Base-by-base conservation (phyloP, 768 basidiomycete genomes). In the Cystoderma amianthinum region DNA sequence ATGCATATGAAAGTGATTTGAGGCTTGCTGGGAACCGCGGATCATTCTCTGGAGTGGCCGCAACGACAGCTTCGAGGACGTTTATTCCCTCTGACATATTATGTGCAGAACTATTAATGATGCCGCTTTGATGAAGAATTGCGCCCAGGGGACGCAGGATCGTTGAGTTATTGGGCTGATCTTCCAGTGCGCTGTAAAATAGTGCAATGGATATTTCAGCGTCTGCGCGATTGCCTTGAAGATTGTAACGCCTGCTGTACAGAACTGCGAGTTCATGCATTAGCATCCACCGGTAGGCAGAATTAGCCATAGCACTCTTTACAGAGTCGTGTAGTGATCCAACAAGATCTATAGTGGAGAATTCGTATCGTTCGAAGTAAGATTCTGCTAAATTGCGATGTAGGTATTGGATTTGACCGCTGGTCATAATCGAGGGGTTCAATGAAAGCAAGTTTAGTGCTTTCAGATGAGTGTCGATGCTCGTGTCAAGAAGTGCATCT, bases 101-200 rank as follows among this genome's bases (percentile, higher is more conserved):
- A 5, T 32, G 11, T 12, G 11, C 35, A 5, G 49, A 50, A 6
- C 21, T 23, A 15, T 38, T 23, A 6, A 28, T 35, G 16, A 45
- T 32, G 13, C 39, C 49, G 32, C 36, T 33, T 21, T 45, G 33
- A 13, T 50, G 39, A 13, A 48, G 20, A 12, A 39, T 34, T 24
- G 45, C 32, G 11, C 41, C 38, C 32, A 50, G 34, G 10, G 32
- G 11, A 10, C 25, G 5, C 15, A 37, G 32, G 17, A 48, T 30
- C 5, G 23, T 28, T 10, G 15, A 11, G n/a, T 49, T 43, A 3
- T 33, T 34, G 11, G 34, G 36, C 30, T 19, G 36, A 11, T 40
- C 41, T 7, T 13, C n/a, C 12, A 42, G 41, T 34, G 37, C 41
- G 11, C 24, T 25, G 22, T 36, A 38, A 10, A 44, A 25, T 7